These are phyloP conservation scores for Phytophthora sp. DNA, from an alignment of 352 stramenopile species.

Conservation along the genomic window DNA sequence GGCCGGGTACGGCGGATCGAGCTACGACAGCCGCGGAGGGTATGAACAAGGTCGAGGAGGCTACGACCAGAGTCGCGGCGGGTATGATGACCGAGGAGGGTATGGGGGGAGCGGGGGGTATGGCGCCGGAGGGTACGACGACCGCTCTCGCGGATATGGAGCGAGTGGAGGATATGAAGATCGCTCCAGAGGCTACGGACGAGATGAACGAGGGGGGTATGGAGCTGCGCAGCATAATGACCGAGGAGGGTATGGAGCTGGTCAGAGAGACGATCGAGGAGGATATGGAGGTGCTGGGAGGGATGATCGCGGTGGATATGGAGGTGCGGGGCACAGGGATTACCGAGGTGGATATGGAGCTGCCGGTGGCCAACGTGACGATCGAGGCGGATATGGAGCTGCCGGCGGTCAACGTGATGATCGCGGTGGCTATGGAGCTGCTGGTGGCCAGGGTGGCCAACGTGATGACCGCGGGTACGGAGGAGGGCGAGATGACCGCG, in stretches of 20 bases:
- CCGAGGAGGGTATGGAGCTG: too few species aligned
- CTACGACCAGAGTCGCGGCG: constrained; percentile 20
- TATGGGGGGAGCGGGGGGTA: neutral
- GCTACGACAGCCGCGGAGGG: constrained; percentile 20
- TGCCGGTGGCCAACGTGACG: constrained; percentile 11
- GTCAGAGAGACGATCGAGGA: constrained; percentile 1
- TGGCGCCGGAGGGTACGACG: constrained; percentile 1
- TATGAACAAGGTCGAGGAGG: constrained; percentile 14
- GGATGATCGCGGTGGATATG: constrained; percentile 13
- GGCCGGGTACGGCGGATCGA: neutral
- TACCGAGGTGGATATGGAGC: neutral
- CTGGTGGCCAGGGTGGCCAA: too few species aligned
- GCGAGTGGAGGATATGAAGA: constrained; percentile 32
- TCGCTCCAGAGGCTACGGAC: constrained; percentile 4
- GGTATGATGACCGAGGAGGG: constrained; percentile 25
- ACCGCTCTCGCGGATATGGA: constrained; percentile 15
- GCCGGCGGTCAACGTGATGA: constrained; percentile 1
- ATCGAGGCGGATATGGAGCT: constrained; percentile 11
- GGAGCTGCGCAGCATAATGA: too few species aligned
- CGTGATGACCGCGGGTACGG: constrained; percentile 10
- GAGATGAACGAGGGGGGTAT: constrained; percentile 10
- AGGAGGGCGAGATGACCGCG: constrained; percentile 12
- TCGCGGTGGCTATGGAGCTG: neutral
- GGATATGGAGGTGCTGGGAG: neutral
- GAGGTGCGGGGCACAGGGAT: constrained; percentile 2